A percentile compares a stretch with the other conserved stretches of the same genome.
Conservation (phyloP, 176 grass and related monocot genomes). For the Sorghum bicolor region Sorghum_bicolor_NCBIv3 NC_012871.2:45881501-45882000, state of each 20-base stretch:
- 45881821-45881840: not conserved
- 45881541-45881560: not conserved
- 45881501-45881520: not conserved
- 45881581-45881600: not conserved
- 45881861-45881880: not conserved
- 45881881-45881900: not conserved
- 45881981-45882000: not conserved
- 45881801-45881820: not conserved
- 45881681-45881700: not conserved
- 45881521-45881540: not conserved
- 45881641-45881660: conserved; percentile 2
- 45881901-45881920: not conserved
- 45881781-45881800: not conserved
- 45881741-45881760: not conserved
- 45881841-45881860: not conserved
- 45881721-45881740: conserved; percentile 83
- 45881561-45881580: not conserved
- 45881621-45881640: not conserved
- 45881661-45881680: not conserved
- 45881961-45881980: not conserved
- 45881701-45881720: conserved; percentile 87
- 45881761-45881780: not conserved
- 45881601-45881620: not conserved
- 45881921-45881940: not conserved
- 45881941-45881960: not conserved